Evolutionary conservation across 352 stramenopile genomes (phyloP).

Genomic region (Pythium volutum): DNA sequence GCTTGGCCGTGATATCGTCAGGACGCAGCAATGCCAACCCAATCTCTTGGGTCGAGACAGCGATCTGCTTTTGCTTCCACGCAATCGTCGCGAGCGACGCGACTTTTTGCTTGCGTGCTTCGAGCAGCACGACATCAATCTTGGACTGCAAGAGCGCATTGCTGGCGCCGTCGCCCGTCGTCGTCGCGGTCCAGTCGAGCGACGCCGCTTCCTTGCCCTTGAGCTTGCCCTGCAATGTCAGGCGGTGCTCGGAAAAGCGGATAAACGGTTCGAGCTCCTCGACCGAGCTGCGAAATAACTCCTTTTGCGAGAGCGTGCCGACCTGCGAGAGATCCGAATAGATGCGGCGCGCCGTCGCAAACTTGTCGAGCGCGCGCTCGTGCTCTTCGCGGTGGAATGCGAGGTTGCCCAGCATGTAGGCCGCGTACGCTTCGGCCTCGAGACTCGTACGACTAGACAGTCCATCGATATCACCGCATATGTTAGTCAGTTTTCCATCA

Average conservation of each 20-base stretch:
- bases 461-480: too few species aligned
- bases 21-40: constrained; percentile 63
- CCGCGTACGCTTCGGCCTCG: constrained; percentile 85
- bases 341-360: constrained; percentile 76
- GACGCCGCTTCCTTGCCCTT: constrained; percentile 29
- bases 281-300: constrained; percentile 65
- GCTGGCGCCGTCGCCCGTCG: constrained; percentile 59
- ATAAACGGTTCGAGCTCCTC: constrained; percentile 84
- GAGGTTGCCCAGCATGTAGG: constrained; percentile 87
- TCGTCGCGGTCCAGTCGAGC: constrained; percentile 52
- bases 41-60: constrained; percentile 70
- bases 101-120: constrained; percentile 84
- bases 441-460: constrained; percentile 85
- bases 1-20: constrained; percentile 63
- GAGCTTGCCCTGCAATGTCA: constrained; percentile 55
- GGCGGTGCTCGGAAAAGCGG: constrained; percentile 80
- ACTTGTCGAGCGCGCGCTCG: constrained; percentile 75
- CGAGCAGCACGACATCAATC: constrained; percentile 80
- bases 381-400: constrained; percentile 88
- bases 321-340: constrained; percentile 82
- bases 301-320: constrained; percentile 75
- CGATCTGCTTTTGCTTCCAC: constrained; percentile 79
- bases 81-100: constrained; percentile 70
- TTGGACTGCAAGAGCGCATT: constrained; percentile 80
- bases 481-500: too few species aligned